Evolutionary conservation across 202 grass and related monocot genomes (phyloP).

Genomic region (Elaeis oleifera): DNA sequence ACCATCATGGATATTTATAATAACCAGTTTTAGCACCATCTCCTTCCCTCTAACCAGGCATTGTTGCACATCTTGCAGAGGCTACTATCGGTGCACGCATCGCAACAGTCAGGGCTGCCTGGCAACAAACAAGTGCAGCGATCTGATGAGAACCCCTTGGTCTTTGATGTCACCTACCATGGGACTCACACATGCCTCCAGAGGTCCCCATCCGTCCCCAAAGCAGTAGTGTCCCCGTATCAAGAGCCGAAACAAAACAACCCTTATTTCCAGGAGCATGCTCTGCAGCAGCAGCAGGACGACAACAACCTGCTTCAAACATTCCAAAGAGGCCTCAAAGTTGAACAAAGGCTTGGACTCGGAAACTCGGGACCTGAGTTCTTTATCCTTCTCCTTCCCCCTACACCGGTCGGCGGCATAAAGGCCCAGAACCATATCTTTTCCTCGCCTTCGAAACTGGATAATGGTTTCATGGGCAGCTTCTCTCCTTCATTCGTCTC

Average conservation of each 20-base stretch:
- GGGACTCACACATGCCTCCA: background rate
- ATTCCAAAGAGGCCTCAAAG: conserved; percentile 20
- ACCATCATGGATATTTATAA: background rate
- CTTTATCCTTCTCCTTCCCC: conserved; percentile 22
- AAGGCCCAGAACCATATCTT: background rate
- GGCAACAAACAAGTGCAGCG: background rate
- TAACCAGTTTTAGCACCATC: background rate
- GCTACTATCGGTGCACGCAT: background rate
- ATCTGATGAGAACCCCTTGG: background rate
- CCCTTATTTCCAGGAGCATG: too few species aligned
- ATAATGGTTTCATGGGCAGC: conserved; percentile 1
- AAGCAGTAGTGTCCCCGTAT: background rate
- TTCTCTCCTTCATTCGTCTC: conserved; percentile 32
- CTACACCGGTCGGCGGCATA: background rate
- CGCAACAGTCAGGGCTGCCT: background rate
- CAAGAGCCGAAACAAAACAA: background rate
- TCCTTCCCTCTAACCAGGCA: background rate
- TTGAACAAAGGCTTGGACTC: conserved; percentile 13
- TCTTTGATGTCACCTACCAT: conserved; percentile 3
- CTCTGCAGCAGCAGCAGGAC: background rate
- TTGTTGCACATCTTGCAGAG: background rate
- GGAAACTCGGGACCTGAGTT: conserved; percentile 6
- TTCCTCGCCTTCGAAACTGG: conserved; percentile 9
- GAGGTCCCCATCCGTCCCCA: background rate
- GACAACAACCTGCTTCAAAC: conserved; percentile 9